A percentile compares a stretch with the other conserved stretches of the same genome.
These are phyloP conservation scores for Cutaneotrichosporon cutaneum DNA, from an alignment of 1,284 basidiomycete genomes.

Conservation along the genomic window DNA sequence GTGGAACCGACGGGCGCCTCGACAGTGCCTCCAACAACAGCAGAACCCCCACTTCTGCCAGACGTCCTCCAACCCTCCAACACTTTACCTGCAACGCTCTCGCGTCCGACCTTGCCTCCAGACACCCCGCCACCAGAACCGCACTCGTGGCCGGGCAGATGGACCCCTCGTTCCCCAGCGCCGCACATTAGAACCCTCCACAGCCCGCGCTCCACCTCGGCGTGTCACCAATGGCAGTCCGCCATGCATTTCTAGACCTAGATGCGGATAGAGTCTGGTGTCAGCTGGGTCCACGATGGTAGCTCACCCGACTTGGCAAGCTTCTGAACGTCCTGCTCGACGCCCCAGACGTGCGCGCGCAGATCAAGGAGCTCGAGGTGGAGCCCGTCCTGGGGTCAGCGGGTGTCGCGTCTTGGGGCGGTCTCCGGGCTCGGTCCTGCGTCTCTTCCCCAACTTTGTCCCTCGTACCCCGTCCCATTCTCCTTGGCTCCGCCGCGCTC, in stretches of 20 bases:
- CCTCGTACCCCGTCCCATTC: too few relatives aligned
- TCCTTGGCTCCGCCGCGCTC: not conserved
- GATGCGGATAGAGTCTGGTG: not conserved
- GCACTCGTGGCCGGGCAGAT: too few relatives aligned
- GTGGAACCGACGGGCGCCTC: too few relatives aligned
- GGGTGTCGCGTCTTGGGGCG: not conserved
- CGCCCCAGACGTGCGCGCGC: constrained; percentile 53
- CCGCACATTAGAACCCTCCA: not conserved
- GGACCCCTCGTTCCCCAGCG: not conserved
- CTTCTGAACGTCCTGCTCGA: constrained; percentile 53
- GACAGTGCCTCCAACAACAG: too few relatives aligned
- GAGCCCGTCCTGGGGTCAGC: constrained; percentile 49
- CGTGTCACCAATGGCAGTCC: not conserved
- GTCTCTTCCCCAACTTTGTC: too few relatives aligned
- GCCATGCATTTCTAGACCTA: constrained; percentile 1
- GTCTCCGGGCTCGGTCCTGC: too few relatives aligned
- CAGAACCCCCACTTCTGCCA: too few relatives aligned
- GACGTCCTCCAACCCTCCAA: too few relatives aligned
- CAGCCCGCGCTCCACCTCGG: not conserved
- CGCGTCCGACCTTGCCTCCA: too few relatives aligned
- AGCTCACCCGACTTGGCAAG: constrained; percentile 51
- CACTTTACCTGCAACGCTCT: not conserved
- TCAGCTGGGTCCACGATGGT: not conserved
- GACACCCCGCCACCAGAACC: too few relatives aligned
- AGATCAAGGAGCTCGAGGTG: constrained; percentile 52